Evolutionary conservation across 768 basidiomycete species (phyloP), one percentile per base, ranked within the genome.

Genomic region (Podaxis rugospora): DNA sequence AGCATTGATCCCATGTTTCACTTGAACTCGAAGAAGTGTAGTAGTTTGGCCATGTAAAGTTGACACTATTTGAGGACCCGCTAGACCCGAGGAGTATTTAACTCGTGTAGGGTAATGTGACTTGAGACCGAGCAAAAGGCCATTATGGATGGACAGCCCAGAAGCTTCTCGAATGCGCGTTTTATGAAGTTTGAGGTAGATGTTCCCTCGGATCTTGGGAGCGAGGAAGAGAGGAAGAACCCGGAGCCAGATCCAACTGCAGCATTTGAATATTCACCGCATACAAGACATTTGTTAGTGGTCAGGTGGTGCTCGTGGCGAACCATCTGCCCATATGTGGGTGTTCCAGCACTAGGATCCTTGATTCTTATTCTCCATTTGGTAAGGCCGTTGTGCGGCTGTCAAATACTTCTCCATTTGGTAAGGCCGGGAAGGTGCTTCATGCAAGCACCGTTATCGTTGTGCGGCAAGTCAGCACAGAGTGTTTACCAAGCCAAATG

Each of bases 181-280:
- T 16, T 21, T 18, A 44, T 16, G 27, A n/a, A 46, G 21, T 11
- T 11, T 47, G 13, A 5, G 14, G 32, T 11, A 21, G 28, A 18
- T 32, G 21, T 57, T 57, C 28, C 55, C 55, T 37, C 47, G 32
- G 57, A 39, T 39, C 49, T 36, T 39, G 36, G 47, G 57, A 49
- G 23, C 5, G 7, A 55, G 2, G 16, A 40, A n/a, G 18, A 18
- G 13, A 5, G 3, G 35, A 10, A 7, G 4, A 54, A 18, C 1
- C 11, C 23, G 21, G 42, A 7, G 18, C 4, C 14, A 44, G 16
- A 44, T 9, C 13, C 39, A n/a, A 14, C 39, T 32, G 32, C 7
- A 9, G 32, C 32, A 9, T 32, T 32, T 32, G 32, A 32, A 40
- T 10, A 14, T 40, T 40, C 39, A 18, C 42, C 4, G 9, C 42